phyloP scores from a whole-genome alignment of 2,329 filamentous ascomycete species.

The Fusarium sp. region DNA sequence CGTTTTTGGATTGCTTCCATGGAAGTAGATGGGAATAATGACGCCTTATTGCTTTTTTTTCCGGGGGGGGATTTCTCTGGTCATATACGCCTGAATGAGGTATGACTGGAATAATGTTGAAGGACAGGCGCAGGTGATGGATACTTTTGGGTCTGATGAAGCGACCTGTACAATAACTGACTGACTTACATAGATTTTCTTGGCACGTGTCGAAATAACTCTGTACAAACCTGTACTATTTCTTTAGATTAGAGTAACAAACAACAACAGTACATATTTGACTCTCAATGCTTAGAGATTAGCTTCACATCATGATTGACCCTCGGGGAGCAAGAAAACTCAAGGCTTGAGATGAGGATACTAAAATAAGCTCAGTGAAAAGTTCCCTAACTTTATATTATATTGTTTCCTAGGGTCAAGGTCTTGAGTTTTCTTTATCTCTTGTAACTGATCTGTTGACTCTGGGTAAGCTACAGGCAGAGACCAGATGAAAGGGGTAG shows the following conservation, averaged over 20 bases:
- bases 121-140: slow-evolving; percentile 10
- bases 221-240: slow-evolving; percentile 18
- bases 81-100: slow-evolving; percentile 1
- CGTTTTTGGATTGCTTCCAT: not conserved
- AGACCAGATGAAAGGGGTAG: not conserved
- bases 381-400: not conserved
- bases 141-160: slow-evolving; percentile 18
- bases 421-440: not conserved
- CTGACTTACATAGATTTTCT: slow-evolving; percentile 38
- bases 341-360: not conserved
- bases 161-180: slow-evolving; percentile 34
- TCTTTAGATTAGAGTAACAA: slow-evolving; percentile 21
- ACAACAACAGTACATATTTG: not conserved
- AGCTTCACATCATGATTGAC: not conserved
- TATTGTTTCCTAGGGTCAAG: not conserved
- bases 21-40: slow-evolving; percentile 1
- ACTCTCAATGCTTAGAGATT: not conserved
- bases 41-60: not conserved
- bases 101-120: slow-evolving; percentile 5
- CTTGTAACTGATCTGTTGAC: not conserved
- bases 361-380: not conserved
- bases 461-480: not conserved
- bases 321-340: not conserved
- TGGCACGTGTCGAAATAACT: slow-evolving; percentile 33
- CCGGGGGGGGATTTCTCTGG: not conserved